A percentile compares a stretch with the other conserved stretches of the same genome.
These are phyloP conservation scores for Macrotyloma uniflorum DNA, from an alignment of 306 rosid species.

Conservation along the genomic window DNA sequence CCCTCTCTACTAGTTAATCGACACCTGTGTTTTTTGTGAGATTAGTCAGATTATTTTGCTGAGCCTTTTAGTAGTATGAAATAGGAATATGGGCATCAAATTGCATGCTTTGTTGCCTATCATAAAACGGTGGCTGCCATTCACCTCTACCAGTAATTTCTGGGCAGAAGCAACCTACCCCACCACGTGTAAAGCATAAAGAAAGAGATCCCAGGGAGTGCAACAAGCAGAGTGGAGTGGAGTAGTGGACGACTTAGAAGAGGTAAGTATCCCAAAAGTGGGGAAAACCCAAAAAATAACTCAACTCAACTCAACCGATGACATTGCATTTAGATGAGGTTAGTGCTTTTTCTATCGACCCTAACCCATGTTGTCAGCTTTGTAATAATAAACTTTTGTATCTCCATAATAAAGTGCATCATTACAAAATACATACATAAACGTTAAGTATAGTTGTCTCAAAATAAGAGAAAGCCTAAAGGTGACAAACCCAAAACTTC, in stretches of 20 bases:
- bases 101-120: background rate
- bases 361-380: background rate
- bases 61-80: background rate
- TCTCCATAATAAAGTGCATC: background rate
- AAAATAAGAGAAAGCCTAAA: slow-evolving; percentile 51
- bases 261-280: slow-evolving; percentile 30
- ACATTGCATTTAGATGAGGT: background rate
- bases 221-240: background rate
- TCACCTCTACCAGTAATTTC: background rate
- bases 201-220: slow-evolving; percentile 22
- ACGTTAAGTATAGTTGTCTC: slow-evolving; percentile 26
- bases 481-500: slow-evolving; percentile 44
- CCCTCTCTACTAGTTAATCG: too few species aligned
- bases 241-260: slow-evolving; percentile 21
- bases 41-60: too few species aligned
- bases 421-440: background rate
- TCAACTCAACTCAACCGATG: background rate
- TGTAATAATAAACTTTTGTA: background rate
- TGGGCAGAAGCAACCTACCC: slow-evolving; percentile 41
- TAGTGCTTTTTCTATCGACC: background rate
- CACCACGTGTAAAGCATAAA: slow-evolving; percentile 49
- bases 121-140: background rate
- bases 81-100: background rate
- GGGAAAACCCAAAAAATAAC: slow-evolving; percentile 18
- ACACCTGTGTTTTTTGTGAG: too few species aligned